These are phyloP conservation scores for Curvularia eragrostidis DNA, from an alignment of 2,329 filamentous ascomycete species.

Conservation along the genomic window DNA sequence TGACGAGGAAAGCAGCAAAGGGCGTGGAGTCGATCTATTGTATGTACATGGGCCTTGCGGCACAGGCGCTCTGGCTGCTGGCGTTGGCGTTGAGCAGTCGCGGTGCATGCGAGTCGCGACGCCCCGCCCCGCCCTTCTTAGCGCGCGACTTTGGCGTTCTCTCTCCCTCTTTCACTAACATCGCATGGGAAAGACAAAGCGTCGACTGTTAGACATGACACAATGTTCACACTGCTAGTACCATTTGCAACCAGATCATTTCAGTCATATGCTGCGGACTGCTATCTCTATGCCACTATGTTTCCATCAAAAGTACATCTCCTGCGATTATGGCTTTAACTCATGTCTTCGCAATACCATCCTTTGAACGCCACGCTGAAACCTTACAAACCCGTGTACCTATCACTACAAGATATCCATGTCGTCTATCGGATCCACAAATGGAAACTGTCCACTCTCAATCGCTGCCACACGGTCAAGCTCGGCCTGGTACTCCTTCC, in stretches of 20 bases:
- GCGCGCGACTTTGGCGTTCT: constrained; percentile 20
- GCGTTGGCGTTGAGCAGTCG: constrained; percentile 2
- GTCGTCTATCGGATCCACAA: constrained; percentile 56
- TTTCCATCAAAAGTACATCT: background rate
- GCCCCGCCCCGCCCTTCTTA: constrained; percentile 21
- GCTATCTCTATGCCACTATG: background rate
- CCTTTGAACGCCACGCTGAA: constrained; percentile 11
- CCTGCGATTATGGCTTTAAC: background rate
- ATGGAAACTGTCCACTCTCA: constrained; percentile 87
- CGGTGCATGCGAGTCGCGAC: constrained; percentile 11
- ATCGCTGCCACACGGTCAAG: constrained; percentile 88
- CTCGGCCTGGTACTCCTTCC: constrained; percentile 88
- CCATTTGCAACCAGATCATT: background rate
- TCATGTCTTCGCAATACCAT: constrained; percentile 1
- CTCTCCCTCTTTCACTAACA: background rate
- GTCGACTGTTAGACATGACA: background rate
- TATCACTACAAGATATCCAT: constrained; percentile 47
- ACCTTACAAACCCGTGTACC: background rate
- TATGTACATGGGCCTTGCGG: background rate
- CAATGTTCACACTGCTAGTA: background rate
- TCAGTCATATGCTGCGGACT: background rate
- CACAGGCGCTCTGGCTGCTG: background rate
- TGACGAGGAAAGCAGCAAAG: background rate
- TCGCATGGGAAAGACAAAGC: background rate
- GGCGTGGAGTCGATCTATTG: background rate